These are phyloP conservation scores for Dryas drummondii DNA, from an alignment of 306 rosid genomes.

Conservation along the genomic window DNA sequence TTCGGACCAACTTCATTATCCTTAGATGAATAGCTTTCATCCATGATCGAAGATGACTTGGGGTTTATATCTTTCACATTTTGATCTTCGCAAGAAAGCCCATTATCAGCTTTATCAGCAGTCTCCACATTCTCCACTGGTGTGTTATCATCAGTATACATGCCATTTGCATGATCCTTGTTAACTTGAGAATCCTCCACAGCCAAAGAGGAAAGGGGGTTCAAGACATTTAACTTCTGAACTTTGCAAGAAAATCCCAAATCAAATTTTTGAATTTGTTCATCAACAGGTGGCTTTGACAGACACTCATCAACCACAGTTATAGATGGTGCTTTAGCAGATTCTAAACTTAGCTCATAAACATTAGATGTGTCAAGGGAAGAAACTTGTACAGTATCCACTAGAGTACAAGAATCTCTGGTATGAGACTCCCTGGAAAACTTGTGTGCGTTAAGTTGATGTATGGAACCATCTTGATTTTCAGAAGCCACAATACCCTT, in stretches of 20 bases:
- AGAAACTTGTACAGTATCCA: constrained; percentile 24
- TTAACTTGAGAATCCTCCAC: constrained; percentile 19
- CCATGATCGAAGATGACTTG: constrained; percentile 8
- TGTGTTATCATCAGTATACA: constrained; percentile 1
- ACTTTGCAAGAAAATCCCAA: constrained; percentile 11
- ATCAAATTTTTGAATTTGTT: constrained; percentile 1
- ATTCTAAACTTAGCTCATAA: constrained; percentile 17
- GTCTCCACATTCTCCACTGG: constrained; percentile 9
- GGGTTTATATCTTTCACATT: background rate
- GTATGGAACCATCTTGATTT: background rate
- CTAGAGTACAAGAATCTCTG: constrained; percentile 28
- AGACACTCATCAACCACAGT: background rate
- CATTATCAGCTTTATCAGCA: background rate
- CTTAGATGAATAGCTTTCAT: constrained; percentile 17
- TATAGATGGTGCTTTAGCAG: constrained; percentile 23
- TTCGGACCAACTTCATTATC: constrained; percentile 16
- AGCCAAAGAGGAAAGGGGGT: constrained; percentile 6
- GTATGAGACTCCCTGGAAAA: constrained; percentile 15
- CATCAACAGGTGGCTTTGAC: constrained; percentile 23
- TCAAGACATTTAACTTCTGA: constrained; percentile 5
- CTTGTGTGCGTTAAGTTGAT: background rate
- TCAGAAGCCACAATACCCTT: constrained; percentile 2
- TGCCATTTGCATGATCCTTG: constrained; percentile 6
- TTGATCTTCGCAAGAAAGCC: constrained; percentile 26
- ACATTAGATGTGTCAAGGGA: constrained; percentile 28